Percentiles rank a stretch among this genome's conserved stretches.
phyloP scores from a whole-genome alignment of 495 filamentous ascomycete genomes.

The Penicillium lagena region DNA sequence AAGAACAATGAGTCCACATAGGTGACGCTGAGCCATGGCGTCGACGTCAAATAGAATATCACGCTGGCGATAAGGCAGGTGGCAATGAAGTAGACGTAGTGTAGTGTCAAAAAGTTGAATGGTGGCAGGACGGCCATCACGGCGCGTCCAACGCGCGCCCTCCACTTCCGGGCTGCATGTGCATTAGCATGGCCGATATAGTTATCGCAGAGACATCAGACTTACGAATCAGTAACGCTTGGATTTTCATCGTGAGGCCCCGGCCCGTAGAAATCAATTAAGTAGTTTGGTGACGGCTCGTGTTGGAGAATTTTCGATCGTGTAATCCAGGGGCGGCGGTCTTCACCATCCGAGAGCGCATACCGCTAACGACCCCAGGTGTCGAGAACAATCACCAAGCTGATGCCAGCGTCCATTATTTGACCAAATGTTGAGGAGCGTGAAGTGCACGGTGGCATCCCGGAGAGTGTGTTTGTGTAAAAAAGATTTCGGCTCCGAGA shows the following conservation, averaged over 20 bases:
- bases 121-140: constrained; percentile 30
- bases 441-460: too few relatives aligned
- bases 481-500: too few relatives aligned
- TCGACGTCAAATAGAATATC: constrained; percentile 68
- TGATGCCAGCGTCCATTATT: background rate
- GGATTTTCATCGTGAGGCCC: constrained; percentile 1
- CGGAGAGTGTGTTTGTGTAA: too few relatives aligned
- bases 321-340: background rate
- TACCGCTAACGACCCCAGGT: background rate
- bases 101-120: constrained; percentile 72
- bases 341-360: too few relatives aligned
- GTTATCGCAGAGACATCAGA: background rate
- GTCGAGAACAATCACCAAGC: background rate
- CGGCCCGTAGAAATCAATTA: background rate
- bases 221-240: constrained; percentile 6
- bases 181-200: background rate
- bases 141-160: constrained; percentile 12
- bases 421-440: background rate
- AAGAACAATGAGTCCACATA: constrained; percentile 76
- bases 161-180: constrained; percentile 15
- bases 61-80: constrained; percentile 58
- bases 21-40: constrained; percentile 52
- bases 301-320: background rate
- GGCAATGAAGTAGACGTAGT: constrained; percentile 72
- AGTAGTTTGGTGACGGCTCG: too few relatives aligned